Evolutionary conservation across 2,329 filamentous ascomycete genomes (phyloP).

Genomic region (Claviceps maximensis): DNA sequence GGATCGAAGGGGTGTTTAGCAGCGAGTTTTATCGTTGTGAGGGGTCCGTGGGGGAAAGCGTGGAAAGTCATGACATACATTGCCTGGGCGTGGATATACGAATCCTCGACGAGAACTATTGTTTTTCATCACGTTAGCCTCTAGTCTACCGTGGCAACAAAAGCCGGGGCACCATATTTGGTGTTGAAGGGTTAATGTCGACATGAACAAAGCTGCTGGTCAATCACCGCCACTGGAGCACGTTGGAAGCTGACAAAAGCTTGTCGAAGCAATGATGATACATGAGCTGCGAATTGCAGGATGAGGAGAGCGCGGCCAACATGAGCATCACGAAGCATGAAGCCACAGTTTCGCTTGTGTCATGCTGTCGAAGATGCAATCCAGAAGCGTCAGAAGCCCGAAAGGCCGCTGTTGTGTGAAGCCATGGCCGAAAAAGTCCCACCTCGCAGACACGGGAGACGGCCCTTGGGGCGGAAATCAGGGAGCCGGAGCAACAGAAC

Average conservation of each 20-base stretch:
- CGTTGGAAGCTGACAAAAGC: not conserved
- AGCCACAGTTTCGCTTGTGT: not conserved
- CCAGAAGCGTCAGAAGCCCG: not conserved
- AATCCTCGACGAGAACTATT: conserved; percentile 25
- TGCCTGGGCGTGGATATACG: conserved; percentile 26
- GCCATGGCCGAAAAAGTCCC: not conserved
- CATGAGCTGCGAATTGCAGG: not conserved
- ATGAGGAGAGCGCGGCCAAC: not conserved
- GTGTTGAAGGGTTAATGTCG: conserved; percentile 1
- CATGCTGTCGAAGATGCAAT: not conserved
- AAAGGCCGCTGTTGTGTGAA: not conserved
- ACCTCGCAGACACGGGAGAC: not conserved
- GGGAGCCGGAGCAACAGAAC: not conserved
- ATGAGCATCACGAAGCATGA: not conserved
- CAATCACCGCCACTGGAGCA: not conserved
- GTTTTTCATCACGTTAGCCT: conserved; percentile 3
- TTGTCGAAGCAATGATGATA: not conserved
- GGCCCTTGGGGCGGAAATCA: conserved; percentile 4
- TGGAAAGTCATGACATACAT: conserved; percentile 15
- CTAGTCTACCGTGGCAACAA: not conserved
- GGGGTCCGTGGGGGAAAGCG: conserved; percentile 6
- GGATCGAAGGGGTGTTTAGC: not conserved
- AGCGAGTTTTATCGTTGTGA: not conserved
- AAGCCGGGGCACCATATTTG: not conserved
- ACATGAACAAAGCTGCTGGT: not conserved